phyloP scores from a whole-genome alignment of 1,139 yeast genomes.

The Hemisphaericaspora xylofermentans region DNA sequence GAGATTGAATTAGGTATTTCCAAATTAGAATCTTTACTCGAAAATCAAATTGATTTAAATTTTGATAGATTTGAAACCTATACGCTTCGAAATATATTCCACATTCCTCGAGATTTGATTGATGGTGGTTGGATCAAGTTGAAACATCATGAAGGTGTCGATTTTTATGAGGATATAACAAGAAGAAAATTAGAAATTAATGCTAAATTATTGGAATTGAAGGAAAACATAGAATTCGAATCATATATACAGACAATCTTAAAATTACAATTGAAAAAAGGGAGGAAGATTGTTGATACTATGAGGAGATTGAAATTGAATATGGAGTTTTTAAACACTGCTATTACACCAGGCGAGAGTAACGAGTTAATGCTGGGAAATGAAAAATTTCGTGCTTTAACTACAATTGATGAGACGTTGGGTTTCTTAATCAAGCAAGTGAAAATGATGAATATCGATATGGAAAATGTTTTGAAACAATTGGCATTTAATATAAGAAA shows the following conservation, averaged over 20 bases:
- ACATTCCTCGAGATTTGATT: conserved; percentile 67
- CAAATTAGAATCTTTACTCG: conserved; percentile 74
- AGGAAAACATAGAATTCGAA: conserved; percentile 45
- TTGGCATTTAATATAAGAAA: conserved; percentile 16
- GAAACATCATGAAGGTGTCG: conserved; percentile 64
- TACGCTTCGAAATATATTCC: conserved; percentile 71
- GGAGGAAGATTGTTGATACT: conserved; percentile 33
- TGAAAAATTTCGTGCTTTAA: conserved; percentile 35
- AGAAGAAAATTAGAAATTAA: conserved; percentile 30
- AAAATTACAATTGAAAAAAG: conserved; percentile 40
- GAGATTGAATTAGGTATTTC: conserved; percentile 80
- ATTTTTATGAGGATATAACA: conserved; percentile 20
- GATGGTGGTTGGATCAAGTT: conserved; percentile 66
- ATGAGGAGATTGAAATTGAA: conserved; percentile 27
- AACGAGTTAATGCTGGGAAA: conserved; percentile 15
- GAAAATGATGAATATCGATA: conserved; percentile 39
- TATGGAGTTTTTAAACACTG: conserved; percentile 3
- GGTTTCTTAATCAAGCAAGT: conserved; percentile 45
- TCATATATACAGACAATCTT: conserved; percentile 44
- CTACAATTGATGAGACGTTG: conserved; percentile 56
- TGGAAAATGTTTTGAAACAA: conserved; percentile 30
- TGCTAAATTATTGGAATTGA: conserved; percentile 32
- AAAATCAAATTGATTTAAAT: conserved; percentile 75
- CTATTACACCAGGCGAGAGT: conserved; percentile 12
- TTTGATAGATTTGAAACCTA: conserved; percentile 88